Base-by-base conservation (phyloP, 352 stramenopile genomes). In the Thalassiosira exigua region DNA sequence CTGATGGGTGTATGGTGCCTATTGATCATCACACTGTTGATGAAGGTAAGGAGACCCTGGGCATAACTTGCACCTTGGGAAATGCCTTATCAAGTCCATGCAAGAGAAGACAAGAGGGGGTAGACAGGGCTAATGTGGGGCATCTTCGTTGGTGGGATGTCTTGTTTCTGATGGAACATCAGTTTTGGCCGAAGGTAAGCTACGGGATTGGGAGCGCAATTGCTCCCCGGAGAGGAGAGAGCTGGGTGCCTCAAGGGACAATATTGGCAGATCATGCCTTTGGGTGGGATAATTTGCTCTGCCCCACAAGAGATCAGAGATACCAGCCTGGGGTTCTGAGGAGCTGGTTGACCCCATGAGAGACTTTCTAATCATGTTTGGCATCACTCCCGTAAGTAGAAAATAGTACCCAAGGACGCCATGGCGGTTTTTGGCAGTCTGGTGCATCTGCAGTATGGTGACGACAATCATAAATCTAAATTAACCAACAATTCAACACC, bases 181-280 rank as follows among this genome's bases (percentile, higher is more conserved):
- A 69, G 44, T 65, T 81, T 12, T 81, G 73, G 73, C 64, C 64
- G 0, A 51, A 46, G 12, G n/a, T 75, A 0, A 22, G 24, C 0
- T 64, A 64, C 21, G 54, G 54, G 11, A 4, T 64, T 21, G 3
- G 54, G 7, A 50, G 32, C 17, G 1, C 12, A 11, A 64, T n/a
- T 19, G 54, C 54, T 3, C 3, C 54, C 46, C 24, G 12, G 12
- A 26, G n/a, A 56, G 12, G 46, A 56, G 46, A 12, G 14, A 21
- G 46, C 5, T 26, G 46, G 21, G 5, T 17, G 12, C 12, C 5
- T 56, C 12, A 17, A 56, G 5, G 24, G n/a, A 12, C 5, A 56
- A 19, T 56, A 19, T 4, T 56, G 21, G 12, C 46, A 56, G n/a
- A 5, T 56, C 12, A 7, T 64, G 27, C 54, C 54, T 22, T 19